Base-by-base conservation (phyloP, 371 early-diverging fungal genomes). In the Mortierella sp. region DNA sequence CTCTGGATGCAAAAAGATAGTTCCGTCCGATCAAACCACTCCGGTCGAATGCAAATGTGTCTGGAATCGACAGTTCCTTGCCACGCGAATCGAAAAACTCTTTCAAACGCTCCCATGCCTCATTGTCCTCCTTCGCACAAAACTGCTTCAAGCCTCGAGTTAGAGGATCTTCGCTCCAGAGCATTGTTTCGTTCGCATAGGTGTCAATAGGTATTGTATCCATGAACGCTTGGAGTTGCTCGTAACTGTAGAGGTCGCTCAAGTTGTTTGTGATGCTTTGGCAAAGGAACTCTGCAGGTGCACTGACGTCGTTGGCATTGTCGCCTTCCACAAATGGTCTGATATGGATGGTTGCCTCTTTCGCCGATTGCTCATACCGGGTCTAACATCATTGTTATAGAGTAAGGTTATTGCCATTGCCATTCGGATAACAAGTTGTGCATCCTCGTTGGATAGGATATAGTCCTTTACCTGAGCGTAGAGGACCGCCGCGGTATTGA, bases 351-450 rank as follows among this genome's bases (percentile, higher is more conserved):
- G 61, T 30, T n/a, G 56, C 52, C 4, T 70, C 70, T 2, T 69
- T 66, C 18, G 56, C 52, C 2, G 65, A 61, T 10, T 70, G 66
- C 48, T 76, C 78, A 48, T 70, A 76, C 4, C 78, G 78, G 24
- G 30, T 61, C 70, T 76, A 65, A 34, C 3, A 16, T 28, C 8
- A 21, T n/a, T 1, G 14, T 18, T 38, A n/a, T 2, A 13, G 13
- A 0, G 50, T 10, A 34, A 34, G 34, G 34, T 34, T 34, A 34
- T 34, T 34, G 34, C 10, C 34, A 34, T 7, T 34, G 34, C 34
- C 4, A 34, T n/a, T n/a, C 34, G 34, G 34, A 4, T 34, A 4
- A 10, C 7, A 34, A 4, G 4, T 34, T 4, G 34, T 10, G 34
- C 7, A 34, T 34, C 7, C 34, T 10, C 10, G 7, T 34, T 34